These are phyloP conservation scores for Diaporthe helianthi DNA, from an alignment of 2,329 filamentous ascomycete genomes.

Conservation along the genomic window DNA sequence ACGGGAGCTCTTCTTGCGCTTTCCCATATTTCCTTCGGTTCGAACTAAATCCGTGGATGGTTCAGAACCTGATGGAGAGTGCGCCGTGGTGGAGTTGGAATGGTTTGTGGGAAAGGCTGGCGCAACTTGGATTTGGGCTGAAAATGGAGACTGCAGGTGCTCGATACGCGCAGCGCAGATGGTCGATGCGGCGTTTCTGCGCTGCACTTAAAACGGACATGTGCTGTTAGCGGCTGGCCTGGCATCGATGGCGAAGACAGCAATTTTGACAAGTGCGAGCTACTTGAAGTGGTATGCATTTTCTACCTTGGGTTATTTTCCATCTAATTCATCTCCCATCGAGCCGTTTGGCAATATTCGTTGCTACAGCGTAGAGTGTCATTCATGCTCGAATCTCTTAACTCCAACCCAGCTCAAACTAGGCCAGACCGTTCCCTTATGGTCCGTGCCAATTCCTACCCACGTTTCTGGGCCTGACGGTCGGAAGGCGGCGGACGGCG, in stretches of 20 bases:
- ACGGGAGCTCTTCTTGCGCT: conserved; percentile 90
- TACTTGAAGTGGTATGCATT: not conserved
- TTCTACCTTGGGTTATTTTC: not conserved
- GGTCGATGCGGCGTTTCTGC: not conserved
- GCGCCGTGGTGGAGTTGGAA: not conserved
- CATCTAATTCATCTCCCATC: not conserved
- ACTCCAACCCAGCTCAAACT: not conserved
- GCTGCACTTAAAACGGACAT: conserved; percentile 12
- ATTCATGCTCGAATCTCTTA: not conserved
- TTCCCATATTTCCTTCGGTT: conserved; percentile 67
- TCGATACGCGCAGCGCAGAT: not conserved
- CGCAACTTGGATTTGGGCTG: conserved; percentile 8
- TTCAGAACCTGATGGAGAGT: not conserved
- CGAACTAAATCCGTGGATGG: not conserved
- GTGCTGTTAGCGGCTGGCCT: conserved; percentile 16
- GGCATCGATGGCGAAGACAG: not conserved
- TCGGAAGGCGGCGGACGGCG: not conserved
- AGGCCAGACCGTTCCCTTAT: not conserved
- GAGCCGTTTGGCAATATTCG: not conserved
- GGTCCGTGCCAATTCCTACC: not conserved
- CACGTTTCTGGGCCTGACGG: not conserved
- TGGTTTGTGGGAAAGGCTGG: conserved; percentile 2
- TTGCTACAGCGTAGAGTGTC: not conserved
- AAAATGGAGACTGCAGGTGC: conserved; percentile 2
- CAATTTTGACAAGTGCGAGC: not conserved